phyloP scores from a whole-genome alignment of 2,329 filamentous ascomycete species.

The Diaporthe velutina region DNA sequence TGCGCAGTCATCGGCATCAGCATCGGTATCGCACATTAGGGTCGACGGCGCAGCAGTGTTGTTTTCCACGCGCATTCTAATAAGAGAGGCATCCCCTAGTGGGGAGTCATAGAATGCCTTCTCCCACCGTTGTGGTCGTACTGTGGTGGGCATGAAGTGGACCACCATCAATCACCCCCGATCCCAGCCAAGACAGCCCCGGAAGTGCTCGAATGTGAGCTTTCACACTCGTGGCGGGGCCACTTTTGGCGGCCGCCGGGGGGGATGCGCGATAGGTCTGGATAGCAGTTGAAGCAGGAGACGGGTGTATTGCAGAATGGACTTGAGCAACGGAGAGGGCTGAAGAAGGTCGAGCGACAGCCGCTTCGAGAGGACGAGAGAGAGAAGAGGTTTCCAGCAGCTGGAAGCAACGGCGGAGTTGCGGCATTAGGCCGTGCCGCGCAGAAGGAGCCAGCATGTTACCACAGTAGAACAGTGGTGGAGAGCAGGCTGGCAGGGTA shows the following conservation, averaged over 20 bases:
- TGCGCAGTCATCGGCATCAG: slow-evolving; percentile 17
- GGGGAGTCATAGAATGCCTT: slow-evolving; percentile 15
- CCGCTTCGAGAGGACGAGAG: background rate
- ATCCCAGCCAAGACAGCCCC: slow-evolving; percentile 7
- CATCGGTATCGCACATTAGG: slow-evolving; percentile 9
- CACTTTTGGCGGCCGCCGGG: background rate
- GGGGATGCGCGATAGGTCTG: background rate
- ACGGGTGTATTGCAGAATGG: background rate
- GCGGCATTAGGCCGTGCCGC: slow-evolving; percentile 13
- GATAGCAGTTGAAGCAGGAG: background rate
- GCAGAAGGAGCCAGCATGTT: background rate
- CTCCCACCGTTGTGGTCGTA: slow-evolving; percentile 25
- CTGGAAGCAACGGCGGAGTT: slow-evolving; percentile 14
- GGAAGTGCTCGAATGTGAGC: slow-evolving; percentile 10
- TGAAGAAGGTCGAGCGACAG: background rate
- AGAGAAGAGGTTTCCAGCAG: slow-evolving; percentile 1
- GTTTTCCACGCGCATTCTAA: background rate
- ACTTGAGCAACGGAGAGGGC: background rate
- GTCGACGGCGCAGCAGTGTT: slow-evolving; percentile 14
- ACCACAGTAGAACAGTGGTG: background rate
- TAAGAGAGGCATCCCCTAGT: background rate
- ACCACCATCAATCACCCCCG: background rate
- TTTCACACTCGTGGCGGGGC: slow-evolving; percentile 1
- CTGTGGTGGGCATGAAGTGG: slow-evolving; percentile 26
- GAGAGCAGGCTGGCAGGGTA: background rate